Percentiles rank a stretch among this genome's conserved stretches.
Conservation (phyloP, 2,329 filamentous ascomycete genomes). For the Scorias spongiosa region DNA sequence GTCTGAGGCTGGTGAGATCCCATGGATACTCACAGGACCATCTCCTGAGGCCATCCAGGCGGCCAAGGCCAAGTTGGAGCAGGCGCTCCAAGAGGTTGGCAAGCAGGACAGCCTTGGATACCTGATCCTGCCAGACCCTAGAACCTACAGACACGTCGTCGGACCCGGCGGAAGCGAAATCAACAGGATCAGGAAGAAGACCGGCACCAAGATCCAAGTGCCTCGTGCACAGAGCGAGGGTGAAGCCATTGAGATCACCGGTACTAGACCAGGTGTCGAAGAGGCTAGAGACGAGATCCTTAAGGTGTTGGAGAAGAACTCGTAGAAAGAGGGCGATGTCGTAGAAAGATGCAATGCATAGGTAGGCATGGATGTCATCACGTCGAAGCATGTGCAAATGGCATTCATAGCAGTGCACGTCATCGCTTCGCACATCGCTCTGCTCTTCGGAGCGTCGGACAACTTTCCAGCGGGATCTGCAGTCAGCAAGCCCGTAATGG, state of each 20-base stretch:
- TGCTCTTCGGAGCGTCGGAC: too few relatives aligned
- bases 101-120: constrained; percentile 66
- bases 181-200: constrained; percentile 82
- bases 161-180: constrained; percentile 81
- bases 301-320: constrained; percentile 47
- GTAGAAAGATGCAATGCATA: too few relatives aligned
- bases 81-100: constrained; percentile 56
- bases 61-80: constrained; percentile 59
- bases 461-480: too few relatives aligned
- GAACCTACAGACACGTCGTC: constrained; percentile 79
- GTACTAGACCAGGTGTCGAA: constrained; percentile 65
- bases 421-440: too few relatives aligned
- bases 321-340: constrained; percentile 4
- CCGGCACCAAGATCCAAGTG: constrained; percentile 85
- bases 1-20: constrained; percentile 46
- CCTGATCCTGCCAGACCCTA: constrained; percentile 76
- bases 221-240: constrained; percentile 54
- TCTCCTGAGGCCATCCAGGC: constrained; percentile 60
- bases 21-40: constrained; percentile 76
- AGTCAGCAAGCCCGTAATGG: too few relatives aligned
- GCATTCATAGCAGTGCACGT: too few relatives aligned
- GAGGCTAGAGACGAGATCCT: constrained; percentile 80
- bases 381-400: too few relatives aligned
- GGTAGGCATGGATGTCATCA: too few relatives aligned
- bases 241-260: constrained; percentile 84